Conservation (phyloP, 2,329 filamentous ascomycete genomes). For the Dactylellina drechsleri region DNA sequence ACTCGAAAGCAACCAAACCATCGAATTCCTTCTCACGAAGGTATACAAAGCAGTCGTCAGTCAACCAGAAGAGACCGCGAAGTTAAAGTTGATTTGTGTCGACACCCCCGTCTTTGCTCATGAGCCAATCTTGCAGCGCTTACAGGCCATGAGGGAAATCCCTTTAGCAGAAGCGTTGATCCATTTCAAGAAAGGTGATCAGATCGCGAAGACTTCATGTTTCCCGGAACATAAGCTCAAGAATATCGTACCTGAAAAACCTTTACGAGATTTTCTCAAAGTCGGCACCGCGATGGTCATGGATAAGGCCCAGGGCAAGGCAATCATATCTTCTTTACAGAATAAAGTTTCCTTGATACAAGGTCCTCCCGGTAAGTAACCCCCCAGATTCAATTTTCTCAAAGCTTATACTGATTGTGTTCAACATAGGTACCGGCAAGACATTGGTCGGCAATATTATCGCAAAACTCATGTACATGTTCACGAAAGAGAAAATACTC, state of each 20-base stretch:
- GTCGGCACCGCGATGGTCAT: constrained; percentile 61
- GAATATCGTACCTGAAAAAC: constrained; percentile 58
- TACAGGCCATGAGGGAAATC: constrained; percentile 69
- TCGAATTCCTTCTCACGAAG: constrained; percentile 26
- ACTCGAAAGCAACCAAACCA: constrained; percentile 61
- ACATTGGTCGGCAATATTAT: constrained; percentile 76
- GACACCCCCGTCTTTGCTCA: constrained; percentile 76
- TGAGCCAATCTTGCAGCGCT: constrained; percentile 71
- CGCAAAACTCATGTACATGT: constrained; percentile 68
- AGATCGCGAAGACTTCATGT: constrained; percentile 38
- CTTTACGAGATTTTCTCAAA: constrained; percentile 22
- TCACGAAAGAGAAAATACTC: constrained; percentile 68
- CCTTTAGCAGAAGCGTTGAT: constrained; percentile 69
- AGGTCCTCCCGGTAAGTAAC: constrained; percentile 70
- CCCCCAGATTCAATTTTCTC: constrained; percentile 6
- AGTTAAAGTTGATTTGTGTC: constrained; percentile 68
- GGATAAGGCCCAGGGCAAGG: constrained; percentile 68
- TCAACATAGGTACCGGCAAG: constrained; percentile 71
- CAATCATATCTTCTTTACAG: constrained; percentile 68
- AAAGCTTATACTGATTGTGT: background rate
- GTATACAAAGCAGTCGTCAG: constrained; percentile 10
- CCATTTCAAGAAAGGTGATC: constrained; percentile 53
- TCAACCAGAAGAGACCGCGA: constrained; percentile 61
- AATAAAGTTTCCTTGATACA: constrained; percentile 72
- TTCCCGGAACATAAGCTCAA: constrained; percentile 23